Percentiles rank a stretch among this genome's conserved stretches.
phyloP scores from a whole-genome alignment of 306 rosid species.

The Myrica gale region DNA sequence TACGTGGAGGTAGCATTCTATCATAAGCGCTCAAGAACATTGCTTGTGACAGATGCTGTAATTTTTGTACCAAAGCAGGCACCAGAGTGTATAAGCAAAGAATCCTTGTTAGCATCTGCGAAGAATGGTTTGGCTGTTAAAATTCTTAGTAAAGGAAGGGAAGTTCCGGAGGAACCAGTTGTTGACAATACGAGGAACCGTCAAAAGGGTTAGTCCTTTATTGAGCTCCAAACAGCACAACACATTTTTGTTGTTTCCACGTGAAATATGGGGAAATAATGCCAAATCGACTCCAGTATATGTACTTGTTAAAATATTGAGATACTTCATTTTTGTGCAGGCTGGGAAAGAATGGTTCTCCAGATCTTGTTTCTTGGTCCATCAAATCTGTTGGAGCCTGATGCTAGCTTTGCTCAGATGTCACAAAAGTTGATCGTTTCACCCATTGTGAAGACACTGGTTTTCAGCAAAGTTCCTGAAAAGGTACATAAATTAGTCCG shows the following conservation, averaged over 20 bases:
- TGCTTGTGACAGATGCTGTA: conserved; percentile 89
- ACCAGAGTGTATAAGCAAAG: conserved; percentile 83
- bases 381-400: conserved; percentile 88
- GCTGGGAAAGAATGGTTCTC: conserved; percentile 99
- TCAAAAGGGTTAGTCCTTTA: conserved; percentile 61
- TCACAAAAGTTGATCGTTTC: conserved; percentile 94
- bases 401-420: conserved; percentile 84
- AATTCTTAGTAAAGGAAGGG: conserved; percentile 78
- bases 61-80: conserved; percentile 90
- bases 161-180: conserved; percentile 78
- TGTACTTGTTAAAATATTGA: not conserved
- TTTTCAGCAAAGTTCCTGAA: conserved; percentile 92
- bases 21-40: conserved; percentile 80
- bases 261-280: not conserved
- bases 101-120: conserved; percentile 86
- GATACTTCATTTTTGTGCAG: conserved; percentile 40
- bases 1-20: conserved; percentile 96
- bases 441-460: conserved; percentile 89
- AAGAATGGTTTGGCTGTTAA: conserved; percentile 91
- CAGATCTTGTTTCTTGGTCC: conserved; percentile 98
- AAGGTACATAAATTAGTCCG: conserved; percentile 47
- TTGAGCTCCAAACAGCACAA: not conserved
- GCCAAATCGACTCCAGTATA: not conserved
- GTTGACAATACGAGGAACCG: conserved; percentile 67
- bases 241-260: not conserved